Evolutionary conservation across 306 rosid genomes (phyloP), one percentile per base, ranked within the genome.

Genomic region (Betula pendula): DNA sequence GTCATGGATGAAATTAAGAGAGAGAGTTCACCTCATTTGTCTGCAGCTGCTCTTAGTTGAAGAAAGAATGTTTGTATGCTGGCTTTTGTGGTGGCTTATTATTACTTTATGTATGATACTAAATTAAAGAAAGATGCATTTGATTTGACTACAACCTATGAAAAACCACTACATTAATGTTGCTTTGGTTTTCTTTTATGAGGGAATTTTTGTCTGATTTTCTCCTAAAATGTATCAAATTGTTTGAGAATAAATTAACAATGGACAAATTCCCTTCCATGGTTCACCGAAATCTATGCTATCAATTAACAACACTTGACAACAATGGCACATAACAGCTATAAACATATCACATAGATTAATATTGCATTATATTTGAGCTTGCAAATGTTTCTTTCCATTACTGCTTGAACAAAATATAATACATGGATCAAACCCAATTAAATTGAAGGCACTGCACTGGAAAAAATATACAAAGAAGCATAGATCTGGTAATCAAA

Each of bases 401-500:
- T 63, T 4, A 63, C n/a, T 6, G 19, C 43, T 27, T 31, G 2
- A 29, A 62, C 68, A 62, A 31, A 31, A 15, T 3, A 3, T 11
- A 14, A 27, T 8, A 29, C 9, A 29, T 6, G 17, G 33, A 31
- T 29, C 40, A 60, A 52, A 27, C 22, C 43, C 8, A 60, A 29
- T 6, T 5, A 27, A 29, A 60, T 25, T 22, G 8, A 60, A 60
- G 40, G 69, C 20, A 33, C 5, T 31, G 69, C 75, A 60, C 6
- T 9, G 69, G 31, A 40, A 42, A 56, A 45, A n/a, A n/a, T 15
- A 12, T 43, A 19, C 19, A n/a, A 43, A 19, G 49, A 65, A 44
- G 75, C 59, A 33, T 35, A 58, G 11, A 93, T 97, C 91, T 91
- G 98, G 83, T 93, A 93, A 50, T 90, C 85, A 91, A 73, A 75